Conservation (phyloP, 768 basidiomycete genomes). For the Russula ochroleuca region DNA sequence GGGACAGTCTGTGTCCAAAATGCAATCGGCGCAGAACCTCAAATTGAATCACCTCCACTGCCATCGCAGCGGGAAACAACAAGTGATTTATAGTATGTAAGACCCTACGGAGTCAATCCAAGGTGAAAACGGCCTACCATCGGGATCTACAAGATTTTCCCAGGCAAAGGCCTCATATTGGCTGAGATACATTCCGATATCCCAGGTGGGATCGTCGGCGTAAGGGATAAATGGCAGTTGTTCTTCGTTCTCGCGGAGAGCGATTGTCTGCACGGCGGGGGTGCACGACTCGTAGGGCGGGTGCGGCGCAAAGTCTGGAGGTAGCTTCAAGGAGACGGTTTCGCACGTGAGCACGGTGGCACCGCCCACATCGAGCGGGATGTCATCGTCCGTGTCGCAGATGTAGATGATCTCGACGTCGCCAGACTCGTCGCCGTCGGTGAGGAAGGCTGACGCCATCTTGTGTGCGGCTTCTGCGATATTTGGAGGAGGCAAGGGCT, state of each 20-base stretch:
- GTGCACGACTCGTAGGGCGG: constrained; percentile 56
- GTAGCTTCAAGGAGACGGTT: background rate
- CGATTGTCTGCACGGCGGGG: constrained; percentile 44
- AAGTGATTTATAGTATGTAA: background rate
- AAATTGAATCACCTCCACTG: constrained; percentile 45
- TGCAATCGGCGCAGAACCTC: constrained; percentile 47
- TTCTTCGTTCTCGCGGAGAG: constrained; percentile 41
- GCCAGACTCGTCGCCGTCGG: background rate
- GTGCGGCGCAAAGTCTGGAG: constrained; percentile 27
- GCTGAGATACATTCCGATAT: constrained; percentile 37
- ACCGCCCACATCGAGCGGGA: constrained; percentile 4
- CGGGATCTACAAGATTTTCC: constrained; percentile 42
- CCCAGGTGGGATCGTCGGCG: constrained; percentile 55
- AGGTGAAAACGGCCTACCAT: constrained; percentile 36
- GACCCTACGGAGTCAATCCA: background rate
- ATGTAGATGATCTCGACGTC: constrained; percentile 10
- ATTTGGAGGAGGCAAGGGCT: constrained; percentile 15
- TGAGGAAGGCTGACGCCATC: background rate
- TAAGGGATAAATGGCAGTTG: constrained; percentile 58
- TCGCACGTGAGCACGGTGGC: constrained; percentile 8
- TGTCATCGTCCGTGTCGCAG: constrained; percentile 17
- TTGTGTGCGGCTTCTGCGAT: background rate
- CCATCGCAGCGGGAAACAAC: constrained; percentile 31
- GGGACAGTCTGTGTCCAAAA: constrained; percentile 36
- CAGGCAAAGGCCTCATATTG: constrained; percentile 50